These are phyloP conservation scores for Afroboletus lepidellus DNA, from an alignment of 1,284 basidiomycete genomes.

Conservation along the genomic window DNA sequence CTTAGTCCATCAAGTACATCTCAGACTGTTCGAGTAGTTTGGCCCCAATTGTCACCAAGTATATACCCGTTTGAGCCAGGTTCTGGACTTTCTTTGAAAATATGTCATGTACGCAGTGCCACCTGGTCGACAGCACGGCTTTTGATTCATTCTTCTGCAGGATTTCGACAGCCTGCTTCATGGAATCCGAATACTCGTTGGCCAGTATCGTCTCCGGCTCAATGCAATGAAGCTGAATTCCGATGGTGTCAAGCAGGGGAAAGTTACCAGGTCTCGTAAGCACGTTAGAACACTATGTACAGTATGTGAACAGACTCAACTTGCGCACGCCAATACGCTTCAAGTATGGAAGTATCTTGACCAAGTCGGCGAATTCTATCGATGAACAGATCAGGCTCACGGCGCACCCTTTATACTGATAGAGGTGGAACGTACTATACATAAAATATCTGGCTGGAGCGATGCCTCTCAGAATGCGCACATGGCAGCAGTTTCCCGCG, in stretches of 20 bases:
- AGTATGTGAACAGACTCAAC: not conserved
- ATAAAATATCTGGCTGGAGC: not conserved
- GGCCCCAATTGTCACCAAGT: no score
- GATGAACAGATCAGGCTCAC: not conserved
- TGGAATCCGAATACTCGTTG: no score
- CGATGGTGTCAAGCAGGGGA: slow-evolving; percentile 6
- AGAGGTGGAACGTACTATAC: not conserved
- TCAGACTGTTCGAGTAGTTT: no score
- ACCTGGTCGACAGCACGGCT: slow-evolving; percentile 1
- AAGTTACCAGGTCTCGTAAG: not conserved
- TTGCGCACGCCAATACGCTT: not conserved
- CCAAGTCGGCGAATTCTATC: not conserved
- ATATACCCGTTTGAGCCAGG: no score
- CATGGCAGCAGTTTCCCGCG: not conserved
- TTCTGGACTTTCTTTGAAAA: no score
- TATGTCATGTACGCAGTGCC: no score
- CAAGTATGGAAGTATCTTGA: slow-evolving; percentile 4
- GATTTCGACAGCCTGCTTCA: slow-evolving; percentile 2
- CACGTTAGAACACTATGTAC: not conserved
- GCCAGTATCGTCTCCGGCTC: no score
- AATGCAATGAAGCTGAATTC: not conserved
- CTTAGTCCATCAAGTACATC: no score
- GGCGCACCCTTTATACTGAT: not conserved
- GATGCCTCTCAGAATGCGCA: not conserved
- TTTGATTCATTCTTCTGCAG: slow-evolving; percentile 4